These are phyloP conservation scores for Calendula officinalis DNA, from an alignment of 129 eudicot species.

Conservation along the genomic window DNA sequence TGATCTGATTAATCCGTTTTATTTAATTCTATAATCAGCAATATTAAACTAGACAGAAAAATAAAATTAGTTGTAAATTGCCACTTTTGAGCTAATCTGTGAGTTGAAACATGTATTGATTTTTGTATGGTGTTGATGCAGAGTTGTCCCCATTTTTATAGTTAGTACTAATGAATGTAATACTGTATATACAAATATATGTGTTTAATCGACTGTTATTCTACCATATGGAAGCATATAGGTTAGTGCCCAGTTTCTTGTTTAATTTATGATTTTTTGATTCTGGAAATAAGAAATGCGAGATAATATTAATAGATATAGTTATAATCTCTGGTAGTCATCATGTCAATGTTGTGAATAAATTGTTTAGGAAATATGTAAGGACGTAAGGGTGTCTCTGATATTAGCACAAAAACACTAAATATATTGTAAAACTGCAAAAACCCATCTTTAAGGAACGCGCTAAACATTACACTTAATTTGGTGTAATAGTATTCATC, in stretches of 20 bases:
- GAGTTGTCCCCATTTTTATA: neutral
- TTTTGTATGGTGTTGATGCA: neutral
- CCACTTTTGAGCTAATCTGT: neutral
- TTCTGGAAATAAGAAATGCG: neutral
- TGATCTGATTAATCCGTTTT: slow-evolving; percentile 2
- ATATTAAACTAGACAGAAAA: neutral
- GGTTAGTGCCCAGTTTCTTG: neutral
- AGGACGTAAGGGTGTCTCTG: too few relatives aligned
- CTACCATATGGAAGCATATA: neutral
- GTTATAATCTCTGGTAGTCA: neutral
- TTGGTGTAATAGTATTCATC: neutral
- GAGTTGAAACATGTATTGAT: neutral
- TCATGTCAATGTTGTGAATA: slow-evolving; percentile 1
- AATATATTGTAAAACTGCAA: neutral
- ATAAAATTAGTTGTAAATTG: neutral
- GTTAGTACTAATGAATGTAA: neutral
- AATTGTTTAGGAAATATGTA: neutral
- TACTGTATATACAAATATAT: neutral
- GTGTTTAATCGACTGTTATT: neutral
- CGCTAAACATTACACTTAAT: neutral
- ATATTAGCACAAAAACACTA: too few relatives aligned
- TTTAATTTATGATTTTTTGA: neutral
- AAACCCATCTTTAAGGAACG: neutral
- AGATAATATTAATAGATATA: neutral
- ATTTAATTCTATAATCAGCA: slow-evolving; percentile 1